A percentile compares a stretch with the other conserved stretches of the same genome.
phyloP scores from a whole-genome alignment of 371 early-diverging fungal species.

The Lichtheimia ornata region DNA sequence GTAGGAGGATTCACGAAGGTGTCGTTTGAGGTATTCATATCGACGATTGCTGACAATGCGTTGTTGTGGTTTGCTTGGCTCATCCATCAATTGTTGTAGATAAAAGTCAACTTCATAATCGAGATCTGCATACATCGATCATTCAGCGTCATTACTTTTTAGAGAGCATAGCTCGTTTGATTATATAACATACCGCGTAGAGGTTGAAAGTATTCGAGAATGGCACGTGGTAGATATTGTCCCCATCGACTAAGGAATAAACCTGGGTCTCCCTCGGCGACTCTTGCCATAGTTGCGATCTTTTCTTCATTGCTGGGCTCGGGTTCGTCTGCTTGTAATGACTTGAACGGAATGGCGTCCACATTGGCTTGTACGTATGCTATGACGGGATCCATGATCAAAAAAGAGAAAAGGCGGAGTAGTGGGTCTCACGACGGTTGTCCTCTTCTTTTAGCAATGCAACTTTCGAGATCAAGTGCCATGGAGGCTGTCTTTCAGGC shows the following conservation, averaged over 20 bases:
- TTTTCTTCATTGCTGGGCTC: constrained; percentile 32
- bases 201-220: constrained; percentile 30
- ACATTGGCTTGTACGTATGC: constrained; percentile 15
- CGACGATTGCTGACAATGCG: constrained; percentile 43
- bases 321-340: constrained; percentile 36
- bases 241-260: constrained; percentile 56
- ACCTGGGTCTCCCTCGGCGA: constrained; percentile 37
- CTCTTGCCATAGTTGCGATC: constrained; percentile 26
- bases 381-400: constrained; percentile 10
- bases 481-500: constrained; percentile 8
- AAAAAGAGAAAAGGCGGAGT: not conserved
- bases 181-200: constrained; percentile 20
- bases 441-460: too few species aligned
- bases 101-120: constrained; percentile 51
- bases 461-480: not conserved
- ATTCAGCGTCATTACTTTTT: too few species aligned
- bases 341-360: constrained; percentile 41
- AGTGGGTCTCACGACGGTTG: too few species aligned
- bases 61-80: constrained; percentile 15
- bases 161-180: too few species aligned
- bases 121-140: too few species aligned
- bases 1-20: constrained; percentile 40
- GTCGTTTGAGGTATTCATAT: constrained; percentile 35
- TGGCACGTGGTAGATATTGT: constrained; percentile 29
- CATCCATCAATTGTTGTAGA: constrained; percentile 22